Conservation (phyloP, 768 basidiomycete species). For the Mycena rosella region DNA sequence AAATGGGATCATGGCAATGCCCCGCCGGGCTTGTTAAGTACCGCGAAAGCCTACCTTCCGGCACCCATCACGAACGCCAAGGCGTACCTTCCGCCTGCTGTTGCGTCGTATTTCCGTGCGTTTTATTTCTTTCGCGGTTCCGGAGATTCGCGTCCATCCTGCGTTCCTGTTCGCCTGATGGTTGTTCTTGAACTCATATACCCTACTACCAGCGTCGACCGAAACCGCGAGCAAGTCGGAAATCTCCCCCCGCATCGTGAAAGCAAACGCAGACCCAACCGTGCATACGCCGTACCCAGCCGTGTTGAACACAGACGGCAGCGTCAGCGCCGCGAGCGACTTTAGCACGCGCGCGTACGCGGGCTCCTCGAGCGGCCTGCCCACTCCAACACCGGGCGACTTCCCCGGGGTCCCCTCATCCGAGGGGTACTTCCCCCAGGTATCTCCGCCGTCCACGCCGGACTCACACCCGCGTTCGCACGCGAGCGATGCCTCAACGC, state of each 20-base stretch:
- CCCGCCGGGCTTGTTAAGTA: neutral
- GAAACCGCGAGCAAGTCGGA: too few relatives aligned
- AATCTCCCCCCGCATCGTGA: too few relatives aligned
- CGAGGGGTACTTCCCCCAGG: too few relatives aligned
- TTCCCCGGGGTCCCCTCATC: too few relatives aligned
- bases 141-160: neutral
- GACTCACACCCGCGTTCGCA: neutral
- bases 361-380: slow-evolving; percentile 9
- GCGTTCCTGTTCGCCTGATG: too few relatives aligned
- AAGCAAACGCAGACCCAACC: neutral
- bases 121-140: neutral
- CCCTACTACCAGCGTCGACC: too few relatives aligned
- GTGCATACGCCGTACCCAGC: neutral
- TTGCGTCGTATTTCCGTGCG: slow-evolving; percentile 29
- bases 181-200: too few relatives aligned
- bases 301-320: slow-evolving; percentile 17
- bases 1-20: slow-evolving; percentile 13
- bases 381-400: neutral
- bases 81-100: slow-evolving; percentile 12
- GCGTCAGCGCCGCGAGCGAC: slow-evolving; percentile 4
- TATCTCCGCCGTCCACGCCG: neutral
- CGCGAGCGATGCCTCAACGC: too few relatives aligned
- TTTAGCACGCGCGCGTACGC: slow-evolving; percentile 30
- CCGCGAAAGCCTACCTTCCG: neutral
- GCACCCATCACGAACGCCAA: neutral